Base-by-base conservation (phyloP, 148 eudicot genomes). In the Dianthus caryophyllus region DNA sequence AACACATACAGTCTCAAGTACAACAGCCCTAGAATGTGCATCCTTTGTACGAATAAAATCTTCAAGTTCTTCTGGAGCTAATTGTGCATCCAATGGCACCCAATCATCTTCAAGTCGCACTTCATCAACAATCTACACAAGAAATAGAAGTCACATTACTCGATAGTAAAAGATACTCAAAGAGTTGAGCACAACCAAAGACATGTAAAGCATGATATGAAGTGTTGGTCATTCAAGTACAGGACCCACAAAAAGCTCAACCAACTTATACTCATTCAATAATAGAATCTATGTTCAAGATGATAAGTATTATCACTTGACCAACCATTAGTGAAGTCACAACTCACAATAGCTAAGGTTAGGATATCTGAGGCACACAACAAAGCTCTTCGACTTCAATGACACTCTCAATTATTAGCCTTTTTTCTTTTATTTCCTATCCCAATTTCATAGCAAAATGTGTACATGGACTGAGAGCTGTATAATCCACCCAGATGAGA, bases 21-120 rank as follows among this genome's bases (percentile, higher is more conserved):
- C 96, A 49, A 90, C 93, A 56, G 99, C 99, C 60, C 99, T 81
- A 29, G 99, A 90, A 80, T 85, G 96, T 31, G 99, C 99, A 75
- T 80, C 93, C 83, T 94, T 88, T 25, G 74, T 71, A 59, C 97
- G 90, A 54, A 94, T 75, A 67, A 75, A 82, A 75, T 90, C 99
- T 75, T 88, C 93, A 61, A 90, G 89, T 67, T 94, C 84, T 61
- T 64, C 80, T 24, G 80, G 69, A 73, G 64, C 78, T 75, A 94
- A 55, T 67, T 83, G 81, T 64, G 91, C 93, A 69, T 90, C 97
- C 90, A 90, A 77, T 61, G 99, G 99, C 53, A 87, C 87, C 99
- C 99, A 94, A 62, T 94, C 99, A 78, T 94, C 97, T 76, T 94
- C 99, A 63, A 94, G 90, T 55, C 97, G 83, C 60, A 90, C 99